A percentile compares a stretch with the other conserved stretches of the same genome.
phyloP scores from a whole-genome alignment of 2,329 filamentous ascomycete genomes.

The Microsporum audouinii region DNA sequence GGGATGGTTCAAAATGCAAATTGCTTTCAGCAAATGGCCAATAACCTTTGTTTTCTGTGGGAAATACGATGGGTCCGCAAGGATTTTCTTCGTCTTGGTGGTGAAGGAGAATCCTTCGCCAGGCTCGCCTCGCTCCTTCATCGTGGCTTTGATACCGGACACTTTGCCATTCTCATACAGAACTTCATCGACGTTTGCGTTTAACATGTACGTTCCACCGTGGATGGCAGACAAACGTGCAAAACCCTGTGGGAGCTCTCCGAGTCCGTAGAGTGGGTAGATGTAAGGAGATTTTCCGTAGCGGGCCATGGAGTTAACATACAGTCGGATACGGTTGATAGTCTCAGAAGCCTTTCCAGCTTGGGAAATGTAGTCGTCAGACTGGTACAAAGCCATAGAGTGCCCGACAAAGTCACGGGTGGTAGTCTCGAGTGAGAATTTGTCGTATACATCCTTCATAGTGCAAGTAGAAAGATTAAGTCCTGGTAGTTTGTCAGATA shows the following conservation, averaged over 20 bases:
- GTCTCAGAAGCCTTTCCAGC: slow-evolving; percentile 67
- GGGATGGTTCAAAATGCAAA: slow-evolving; percentile 94
- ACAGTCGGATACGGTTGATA: slow-evolving; percentile 84
- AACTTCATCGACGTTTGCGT: slow-evolving; percentile 85
- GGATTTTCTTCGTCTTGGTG: slow-evolving; percentile 91
- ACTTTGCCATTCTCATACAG: slow-evolving; percentile 71
- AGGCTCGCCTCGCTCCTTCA: slow-evolving; percentile 71
- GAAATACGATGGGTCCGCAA: slow-evolving; percentile 97
- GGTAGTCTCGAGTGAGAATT: slow-evolving; percentile 79
- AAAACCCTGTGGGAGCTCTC: slow-evolving; percentile 94
- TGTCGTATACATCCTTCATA: slow-evolving; percentile 99
- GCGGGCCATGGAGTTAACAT: slow-evolving; percentile 92
- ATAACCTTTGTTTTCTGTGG: slow-evolving; percentile 74
- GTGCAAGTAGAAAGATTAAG: slow-evolving; percentile 67
- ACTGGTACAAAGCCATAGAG: slow-evolving; percentile 91
- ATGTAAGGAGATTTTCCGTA: slow-evolving; percentile 99
- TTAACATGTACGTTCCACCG: slow-evolving; percentile 98
- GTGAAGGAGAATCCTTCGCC: slow-evolving; percentile 75
- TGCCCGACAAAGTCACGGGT: slow-evolving; percentile 96
- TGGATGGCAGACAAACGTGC: slow-evolving; percentile 96
- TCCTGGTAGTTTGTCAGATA: slow-evolving; percentile 40
- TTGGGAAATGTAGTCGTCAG: slow-evolving; percentile 71
- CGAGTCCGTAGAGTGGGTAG: slow-evolving; percentile 94
- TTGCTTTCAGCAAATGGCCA: slow-evolving; percentile 86
- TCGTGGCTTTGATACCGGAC: slow-evolving; percentile 93